Conservation (phyloP, 2,329 filamentous ascomycete genomes). For the Colletotrichum magnum region DNA sequence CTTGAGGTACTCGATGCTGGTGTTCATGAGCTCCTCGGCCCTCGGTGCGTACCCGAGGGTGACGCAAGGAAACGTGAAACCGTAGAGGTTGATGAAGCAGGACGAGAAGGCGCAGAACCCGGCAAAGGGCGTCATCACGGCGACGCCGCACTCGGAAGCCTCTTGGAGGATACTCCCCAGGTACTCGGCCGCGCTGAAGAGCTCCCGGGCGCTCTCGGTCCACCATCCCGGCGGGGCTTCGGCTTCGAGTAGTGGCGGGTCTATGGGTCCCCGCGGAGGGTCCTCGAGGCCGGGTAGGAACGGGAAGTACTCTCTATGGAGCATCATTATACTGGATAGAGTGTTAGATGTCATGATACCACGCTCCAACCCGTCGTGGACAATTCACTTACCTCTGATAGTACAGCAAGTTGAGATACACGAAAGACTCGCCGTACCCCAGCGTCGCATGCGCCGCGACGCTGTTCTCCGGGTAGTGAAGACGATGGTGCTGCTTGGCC, state of each 20-base stretch:
- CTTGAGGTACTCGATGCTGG: slow-evolving; percentile 47
- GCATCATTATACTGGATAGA: slow-evolving; percentile 53
- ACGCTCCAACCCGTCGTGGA: background rate
- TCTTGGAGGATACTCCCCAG: slow-evolving; percentile 54
- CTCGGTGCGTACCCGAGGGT: slow-evolving; percentile 51
- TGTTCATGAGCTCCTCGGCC: slow-evolving; percentile 43
- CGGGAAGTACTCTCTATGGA: slow-evolving; percentile 60
- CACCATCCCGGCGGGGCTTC: slow-evolving; percentile 56
- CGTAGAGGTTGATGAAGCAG: slow-evolving; percentile 58
- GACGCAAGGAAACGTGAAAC: slow-evolving; percentile 57
- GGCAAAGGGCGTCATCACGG: slow-evolving; percentile 57
- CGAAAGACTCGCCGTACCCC: slow-evolving; percentile 57
- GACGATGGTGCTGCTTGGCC: slow-evolving; percentile 49
- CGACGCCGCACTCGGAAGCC: slow-evolving; percentile 52
- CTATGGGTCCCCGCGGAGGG: slow-evolving; percentile 54
- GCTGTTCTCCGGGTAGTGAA: slow-evolving; percentile 54
- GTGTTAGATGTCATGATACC: background rate
- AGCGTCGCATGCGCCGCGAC: slow-evolving; percentile 56
- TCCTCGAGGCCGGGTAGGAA: slow-evolving; percentile 55
- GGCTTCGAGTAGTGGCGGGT: slow-evolving; percentile 55
- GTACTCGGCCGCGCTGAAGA: slow-evolving; percentile 54
- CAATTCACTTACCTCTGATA: slow-evolving; percentile 53
- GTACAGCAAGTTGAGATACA: slow-evolving; percentile 60
- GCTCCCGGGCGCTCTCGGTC: slow-evolving; percentile 52
- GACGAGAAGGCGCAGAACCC: slow-evolving; percentile 63